phyloP scores from a whole-genome alignment of 805 yeast genomes.

The Candida quercuum region DNA sequence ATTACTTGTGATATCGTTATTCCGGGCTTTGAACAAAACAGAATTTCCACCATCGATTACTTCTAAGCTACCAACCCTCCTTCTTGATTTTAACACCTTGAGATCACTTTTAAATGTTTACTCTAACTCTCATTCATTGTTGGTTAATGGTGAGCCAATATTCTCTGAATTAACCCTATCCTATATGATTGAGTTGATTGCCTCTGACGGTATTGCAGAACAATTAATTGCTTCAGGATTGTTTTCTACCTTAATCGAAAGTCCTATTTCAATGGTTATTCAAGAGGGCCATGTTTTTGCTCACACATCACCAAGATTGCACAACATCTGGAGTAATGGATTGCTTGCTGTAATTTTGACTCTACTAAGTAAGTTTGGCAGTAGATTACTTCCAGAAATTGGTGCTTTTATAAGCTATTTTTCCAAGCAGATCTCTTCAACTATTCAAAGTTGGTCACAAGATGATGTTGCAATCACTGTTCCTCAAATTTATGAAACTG shows the following conservation, averaged over 20 bases:
- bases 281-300: slow-evolving; percentile 61
- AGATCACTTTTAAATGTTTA: slow-evolving; percentile 59
- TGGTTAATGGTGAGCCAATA: slow-evolving; percentile 55
- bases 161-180: slow-evolving; percentile 69
- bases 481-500: slow-evolving; percentile 53
- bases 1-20: slow-evolving; percentile 54
- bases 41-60: slow-evolving; percentile 44
- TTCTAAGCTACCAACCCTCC: slow-evolving; percentile 42
- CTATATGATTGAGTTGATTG: slow-evolving; percentile 63
- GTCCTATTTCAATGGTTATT: slow-evolving; percentile 62
- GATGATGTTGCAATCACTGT: slow-evolving; percentile 45
- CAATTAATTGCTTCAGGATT: slow-evolving; percentile 59
- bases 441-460: slow-evolving; percentile 66
- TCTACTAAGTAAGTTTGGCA: slow-evolving; percentile 58
- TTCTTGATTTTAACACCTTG: slow-evolving; percentile 56
- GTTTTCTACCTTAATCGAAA: slow-evolving; percentile 62
- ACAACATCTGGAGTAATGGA: slow-evolving; percentile 84
- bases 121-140: slow-evolving; percentile 59
- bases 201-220: slow-evolving; percentile 59
- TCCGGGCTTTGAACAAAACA: slow-evolving; percentile 49
- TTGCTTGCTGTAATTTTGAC: slow-evolving; percentile 61
- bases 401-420: slow-evolving; percentile 60
- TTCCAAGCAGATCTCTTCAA: slow-evolving; percentile 55
- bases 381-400: slow-evolving; percentile 56
- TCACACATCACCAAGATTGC: slow-evolving; percentile 48